Evolutionary conservation across 495 filamentous ascomycete genomes (phyloP).

Genomic region (Penicillium cinerascens): DNA sequence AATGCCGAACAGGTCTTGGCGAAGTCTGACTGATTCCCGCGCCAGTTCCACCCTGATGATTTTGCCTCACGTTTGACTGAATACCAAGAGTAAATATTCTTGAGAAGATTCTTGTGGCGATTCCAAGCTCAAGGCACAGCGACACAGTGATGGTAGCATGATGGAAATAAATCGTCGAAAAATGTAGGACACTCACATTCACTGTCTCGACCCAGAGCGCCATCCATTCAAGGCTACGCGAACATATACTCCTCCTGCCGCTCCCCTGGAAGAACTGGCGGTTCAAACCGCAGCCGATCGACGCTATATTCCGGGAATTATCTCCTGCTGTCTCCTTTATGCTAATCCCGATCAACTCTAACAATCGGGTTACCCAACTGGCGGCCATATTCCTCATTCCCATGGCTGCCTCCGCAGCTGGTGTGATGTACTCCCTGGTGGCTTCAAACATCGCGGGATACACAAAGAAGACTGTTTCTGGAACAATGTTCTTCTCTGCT

Average conservation of each 20-base stretch:
- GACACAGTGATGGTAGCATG: too few species aligned
- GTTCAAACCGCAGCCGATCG: too few species aligned
- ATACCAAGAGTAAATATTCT: too few species aligned
- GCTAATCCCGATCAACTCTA: background rate
- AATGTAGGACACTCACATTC: conserved; percentile 23
- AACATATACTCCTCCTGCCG: conserved; percentile 18
- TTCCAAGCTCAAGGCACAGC: too few species aligned
- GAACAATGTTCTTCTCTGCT: conserved; percentile 56
- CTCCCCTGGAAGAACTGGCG: conserved; percentile 14
- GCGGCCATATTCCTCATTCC: conserved; percentile 7
- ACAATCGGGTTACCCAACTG: conserved; percentile 4
- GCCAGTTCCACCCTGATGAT: background rate
- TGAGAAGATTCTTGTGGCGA: too few species aligned
- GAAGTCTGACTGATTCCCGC: background rate
- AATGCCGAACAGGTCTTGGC: too few species aligned
- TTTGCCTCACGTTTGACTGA: background rate
- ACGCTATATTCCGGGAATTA: conserved; percentile 20
- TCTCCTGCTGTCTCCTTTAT: conserved; percentile 11
- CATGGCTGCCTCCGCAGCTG: background rate
- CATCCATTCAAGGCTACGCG: conserved; percentile 22
- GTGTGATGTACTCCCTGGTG: conserved; percentile 39
- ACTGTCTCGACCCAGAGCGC: conserved; percentile 15
- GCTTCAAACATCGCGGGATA: conserved; percentile 58
- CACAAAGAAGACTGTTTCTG: conserved; percentile 63
- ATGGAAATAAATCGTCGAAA: too few species aligned